Evolutionary conservation across 495 filamentous ascomycete genomes (phyloP), one percentile per base, ranked within the genome.

Genomic region (Glarea lozoyensis): DNA sequence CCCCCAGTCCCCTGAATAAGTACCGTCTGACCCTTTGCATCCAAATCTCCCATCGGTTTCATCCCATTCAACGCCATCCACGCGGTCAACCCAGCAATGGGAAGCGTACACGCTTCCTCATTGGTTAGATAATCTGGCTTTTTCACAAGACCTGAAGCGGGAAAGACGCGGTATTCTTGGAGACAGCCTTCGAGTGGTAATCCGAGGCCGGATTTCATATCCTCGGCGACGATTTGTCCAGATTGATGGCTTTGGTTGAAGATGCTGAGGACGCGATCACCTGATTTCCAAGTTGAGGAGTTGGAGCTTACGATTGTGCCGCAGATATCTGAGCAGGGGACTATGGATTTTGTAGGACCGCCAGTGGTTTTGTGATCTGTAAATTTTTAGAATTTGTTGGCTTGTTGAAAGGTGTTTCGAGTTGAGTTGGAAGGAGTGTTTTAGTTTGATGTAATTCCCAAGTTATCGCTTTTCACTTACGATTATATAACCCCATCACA

Each of bases 401-500:
- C n/a, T n/a, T n/a, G n/a, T n/a, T n/a, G n/a, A n/a, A n/a, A n/a
- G n/a, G n/a, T n/a, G n/a, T n/a, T n/a, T n/a, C n/a, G n/a, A n/a
- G n/a, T n/a, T n/a, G n/a, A n/a, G n/a, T n/a, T n/a, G n/a, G n/a
- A n/a, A n/a, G n/a, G n/a, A n/a, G n/a, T n/a, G n/a, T n/a, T n/a
- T n/a, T n/a, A n/a, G n/a, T n/a, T n/a, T n/a, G n/a, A n/a, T n/a
- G n/a, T n/a, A n/a, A n/a, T n/a, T n/a, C n/a, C n/a, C n/a, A n/a
- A n/a, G n/a, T n/a, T n/a, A n/a, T n/a, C n/a, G n/a, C n/a, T n/a
- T n/a, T n/a, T n/a, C n/a, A n/a, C n/a, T n/a, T n/a, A n/a, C n/a
- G 48, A 44, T 56, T 72, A 56, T 78, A 79, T 39, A 74, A 60
- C 42, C 75, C 75, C 49, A 68, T 73, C 41, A 60, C 61, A 1